Base-by-base conservation (phyloP, 805 yeast genomes). In the Ogataea degrootiae region DNA sequence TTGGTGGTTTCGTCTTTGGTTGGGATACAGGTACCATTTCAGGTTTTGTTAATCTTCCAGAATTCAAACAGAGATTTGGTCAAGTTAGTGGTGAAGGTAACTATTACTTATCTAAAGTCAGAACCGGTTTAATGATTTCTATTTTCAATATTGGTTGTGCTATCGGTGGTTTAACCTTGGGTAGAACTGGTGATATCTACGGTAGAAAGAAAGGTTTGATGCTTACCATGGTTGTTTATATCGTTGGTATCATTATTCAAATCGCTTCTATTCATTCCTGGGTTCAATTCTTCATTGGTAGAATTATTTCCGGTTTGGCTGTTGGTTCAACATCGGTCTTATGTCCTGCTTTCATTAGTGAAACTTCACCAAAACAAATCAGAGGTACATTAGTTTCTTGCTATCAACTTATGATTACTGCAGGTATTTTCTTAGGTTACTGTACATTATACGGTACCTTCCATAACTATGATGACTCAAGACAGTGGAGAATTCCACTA, bases 21-120 rank as follows among this genome's bases (percentile, higher is more conserved):
- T 83, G 83, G 76, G 90, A 83, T 70, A 84, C 87, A 45, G 90
- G 89, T 70, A 82, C 89, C 53, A 78, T 83, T 65, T 82, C 86
- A 37, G 88, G 88, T 55, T 80, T 83, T 58, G 80, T 82, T 43
- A 79, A 79, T 61, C 79, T 83, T 81, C 58, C 71, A 14, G 80
- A 80, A 52, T 83, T 77, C 65, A 61, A 68, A 45, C 46, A 55
- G n/a, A 69, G 82, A 57, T 82, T 82, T 54, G 88, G 86, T 60
- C 66, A 71, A 52, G 17, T 53, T 3, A 53, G 67, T 48, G 43
- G 62, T 4, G 60, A 60, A 17, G 84, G 83, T 48, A 63, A 57
- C 1, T 35, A 54, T 55, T 67, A 67, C 51, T 64, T 80, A 39
- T 73, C 84, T 14, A 72, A 77, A 56, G 77, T 74, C 17, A 69